Evolutionary conservation across 2,329 filamentous ascomycete genomes (phyloP).

Genomic region (Alternaria brassicicola): DNA sequence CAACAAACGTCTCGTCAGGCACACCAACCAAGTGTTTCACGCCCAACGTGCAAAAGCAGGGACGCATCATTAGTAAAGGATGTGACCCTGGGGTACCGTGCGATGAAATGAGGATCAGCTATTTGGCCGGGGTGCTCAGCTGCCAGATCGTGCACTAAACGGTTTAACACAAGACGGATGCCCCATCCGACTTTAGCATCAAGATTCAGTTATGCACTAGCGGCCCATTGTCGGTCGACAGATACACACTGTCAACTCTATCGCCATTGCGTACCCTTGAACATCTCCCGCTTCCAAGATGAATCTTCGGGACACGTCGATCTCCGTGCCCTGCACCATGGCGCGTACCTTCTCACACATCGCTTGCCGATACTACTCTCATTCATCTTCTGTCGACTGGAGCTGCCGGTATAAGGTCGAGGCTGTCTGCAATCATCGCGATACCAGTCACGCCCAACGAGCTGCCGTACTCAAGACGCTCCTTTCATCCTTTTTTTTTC

Average conservation of each 20-base stretch:
- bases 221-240: conserved; percentile 4
- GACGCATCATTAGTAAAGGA: background rate
- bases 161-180: background rate
- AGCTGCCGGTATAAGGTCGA: conserved; percentile 6
- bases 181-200: conserved; percentile 5
- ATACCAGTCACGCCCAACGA: background rate
- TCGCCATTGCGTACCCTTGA: conserved; percentile 5
- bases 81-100: conserved; percentile 5
- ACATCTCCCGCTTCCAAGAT: conserved; percentile 10
- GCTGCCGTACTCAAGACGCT: conserved; percentile 8
- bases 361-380: conserved; percentile 4
- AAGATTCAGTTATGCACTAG: background rate
- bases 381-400: background rate
- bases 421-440: background rate
- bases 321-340: conserved; percentile 2
- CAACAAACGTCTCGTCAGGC: background rate
- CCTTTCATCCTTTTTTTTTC: conserved; percentile 2
- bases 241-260: conserved; percentile 2
- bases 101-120: conserved; percentile 9
- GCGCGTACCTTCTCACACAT: background rate
- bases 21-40: background rate
- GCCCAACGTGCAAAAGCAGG: conserved; percentile 1
- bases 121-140: background rate
- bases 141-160: conserved; percentile 9
- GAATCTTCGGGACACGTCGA: background rate